phyloP scores from a whole-genome alignment of 208 protist species.

The Histomonas meleagridis region DNA sequence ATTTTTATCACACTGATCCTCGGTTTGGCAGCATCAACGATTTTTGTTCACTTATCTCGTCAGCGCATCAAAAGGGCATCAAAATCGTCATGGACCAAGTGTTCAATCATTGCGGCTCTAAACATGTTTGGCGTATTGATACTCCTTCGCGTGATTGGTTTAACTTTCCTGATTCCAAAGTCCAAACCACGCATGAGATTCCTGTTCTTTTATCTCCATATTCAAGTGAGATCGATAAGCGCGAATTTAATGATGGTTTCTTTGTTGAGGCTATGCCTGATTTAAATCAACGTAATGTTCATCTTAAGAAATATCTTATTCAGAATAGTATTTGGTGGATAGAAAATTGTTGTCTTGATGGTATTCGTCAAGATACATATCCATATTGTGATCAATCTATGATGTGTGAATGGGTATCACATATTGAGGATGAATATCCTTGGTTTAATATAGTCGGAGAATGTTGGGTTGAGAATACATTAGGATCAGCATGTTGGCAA shows the following conservation, averaged over 20 bases:
- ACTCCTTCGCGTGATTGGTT: background rate
- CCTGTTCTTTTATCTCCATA: background rate
- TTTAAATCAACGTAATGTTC: background rate
- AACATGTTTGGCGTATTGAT: background rate
- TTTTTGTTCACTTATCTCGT: background rate
- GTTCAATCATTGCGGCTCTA: background rate
- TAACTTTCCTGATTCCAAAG: background rate
- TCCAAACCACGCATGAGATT: background rate
- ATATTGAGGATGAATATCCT: background rate
- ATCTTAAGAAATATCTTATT: background rate
- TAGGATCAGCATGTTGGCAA: background rate
- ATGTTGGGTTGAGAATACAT: background rate
- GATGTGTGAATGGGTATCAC: background rate
- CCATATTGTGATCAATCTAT: background rate
- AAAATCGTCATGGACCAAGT: background rate
- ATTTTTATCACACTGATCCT: background rate
- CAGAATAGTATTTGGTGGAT: background rate
- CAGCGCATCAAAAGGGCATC: background rate
- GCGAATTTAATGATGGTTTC: background rate
- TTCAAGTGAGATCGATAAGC: background rate
- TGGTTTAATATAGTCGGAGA: background rate
- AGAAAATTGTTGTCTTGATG: background rate
- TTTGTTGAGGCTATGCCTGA: background rate
- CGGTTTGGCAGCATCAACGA: background rate
- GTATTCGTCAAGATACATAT: background rate